Percentiles rank a stretch among this genome's conserved stretches.
Conservation (phyloP, 2,329 filamentous ascomycete genomes). For the Sarocladium brachiariae region DNA sequence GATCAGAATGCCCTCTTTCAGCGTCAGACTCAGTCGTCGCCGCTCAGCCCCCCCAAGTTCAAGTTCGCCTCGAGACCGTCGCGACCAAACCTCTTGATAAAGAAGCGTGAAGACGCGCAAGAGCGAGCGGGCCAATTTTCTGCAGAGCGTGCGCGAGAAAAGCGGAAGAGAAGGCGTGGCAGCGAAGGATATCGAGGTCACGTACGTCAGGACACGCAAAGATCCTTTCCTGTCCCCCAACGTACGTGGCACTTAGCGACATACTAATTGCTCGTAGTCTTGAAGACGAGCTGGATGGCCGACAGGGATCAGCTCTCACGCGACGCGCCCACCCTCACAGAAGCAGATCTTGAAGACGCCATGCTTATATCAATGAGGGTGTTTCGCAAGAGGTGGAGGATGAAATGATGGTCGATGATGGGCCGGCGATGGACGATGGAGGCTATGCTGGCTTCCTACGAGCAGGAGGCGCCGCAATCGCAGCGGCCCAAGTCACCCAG, state of each 20-base stretch:
- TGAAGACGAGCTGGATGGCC: constrained; percentile 28
- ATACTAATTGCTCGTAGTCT: constrained; percentile 16
- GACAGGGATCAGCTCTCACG: constrained; percentile 25
- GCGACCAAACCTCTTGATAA: constrained; percentile 57
- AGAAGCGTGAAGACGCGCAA: constrained; percentile 53
- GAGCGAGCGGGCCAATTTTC: constrained; percentile 63
- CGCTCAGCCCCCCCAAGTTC: constrained; percentile 32
- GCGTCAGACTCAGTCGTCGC: constrained; percentile 39
- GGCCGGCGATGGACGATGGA: constrained; percentile 49
- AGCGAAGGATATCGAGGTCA: constrained; percentile 54
- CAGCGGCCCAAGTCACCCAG: constrained; percentile 26
- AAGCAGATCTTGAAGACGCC: constrained; percentile 46
- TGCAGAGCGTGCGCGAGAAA: constrained; percentile 59
- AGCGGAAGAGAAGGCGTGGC: constrained; percentile 53
- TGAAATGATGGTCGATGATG: constrained; percentile 45
- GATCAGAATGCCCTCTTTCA: constrained; percentile 34
- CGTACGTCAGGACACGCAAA: too few species aligned
- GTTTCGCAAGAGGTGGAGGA: constrained; percentile 26
- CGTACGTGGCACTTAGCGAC: too few species aligned
- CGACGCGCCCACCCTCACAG: constrained; percentile 34
- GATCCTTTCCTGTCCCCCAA: too few species aligned
- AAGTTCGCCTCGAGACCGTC: constrained; percentile 48
- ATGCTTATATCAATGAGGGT: constrained; percentile 24
- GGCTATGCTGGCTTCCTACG: constrained; percentile 44
- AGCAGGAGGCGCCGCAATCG: constrained; percentile 17